Evolutionary conservation across 2,329 filamentous ascomycete species (phyloP), one percentile per base, ranked within the genome.

Genomic region (Penicillium sp.): DNA sequence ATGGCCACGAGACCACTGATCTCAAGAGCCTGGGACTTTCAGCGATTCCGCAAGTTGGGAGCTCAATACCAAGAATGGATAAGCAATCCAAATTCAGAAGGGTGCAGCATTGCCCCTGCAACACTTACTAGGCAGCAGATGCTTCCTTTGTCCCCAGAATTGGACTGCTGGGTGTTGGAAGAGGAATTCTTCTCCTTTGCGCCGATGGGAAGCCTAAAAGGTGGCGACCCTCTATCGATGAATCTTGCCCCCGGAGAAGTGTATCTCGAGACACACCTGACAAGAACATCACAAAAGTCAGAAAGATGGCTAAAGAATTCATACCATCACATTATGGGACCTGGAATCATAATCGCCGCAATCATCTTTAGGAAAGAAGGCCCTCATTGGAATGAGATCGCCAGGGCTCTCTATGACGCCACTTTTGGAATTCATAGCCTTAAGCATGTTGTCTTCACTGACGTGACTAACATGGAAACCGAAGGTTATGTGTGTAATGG

Each of bases 31-130:
- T 13, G n/a, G 4, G 13, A 36, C 4, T 7, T 7, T 2, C 13
- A n/a, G n/a, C 34, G 34, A 2, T n/a, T 5, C 13, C 34, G 4
- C 34, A 36, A n/a, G 14, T n/a, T 36, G 16, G 49, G 49, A 41
- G 49, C 49, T 51, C 27, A 27, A 51, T 11, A 32, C 16, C 5
- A 27, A 14, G 18, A 14, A 13, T 51, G 49, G 49, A 8, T 51
- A 32, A 43, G 29, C 16, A 14, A 47, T 8, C 43, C 49, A 5
- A 40, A 46, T 13, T 43, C 10, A 22, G 27, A 18, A 31, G 3
- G 6, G 4, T 51, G 49, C n/a, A 9, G 31, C 18, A 16, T 51
- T 47, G 14, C 14, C 16, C 13, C 11, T 11, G 11, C 43, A 29
- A 46, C 14, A 0, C 1, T 10, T 8, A 18, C 16, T n/a, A 4